Evolutionary conservation across 257 asterid species (phyloP).

Genomic region (Forsythia suspensa): DNA sequence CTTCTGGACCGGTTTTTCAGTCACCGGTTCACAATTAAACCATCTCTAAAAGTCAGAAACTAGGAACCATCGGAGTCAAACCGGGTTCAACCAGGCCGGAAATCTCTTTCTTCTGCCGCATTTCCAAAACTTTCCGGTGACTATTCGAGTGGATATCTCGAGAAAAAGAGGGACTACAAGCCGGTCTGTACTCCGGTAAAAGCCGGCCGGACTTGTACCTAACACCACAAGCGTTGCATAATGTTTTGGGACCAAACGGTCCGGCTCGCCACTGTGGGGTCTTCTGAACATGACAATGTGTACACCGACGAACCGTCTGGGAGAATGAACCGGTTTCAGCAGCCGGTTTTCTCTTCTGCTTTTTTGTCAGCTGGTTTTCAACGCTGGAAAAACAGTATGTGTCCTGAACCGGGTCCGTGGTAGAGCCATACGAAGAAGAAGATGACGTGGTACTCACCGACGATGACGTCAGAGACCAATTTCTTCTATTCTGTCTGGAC

Average conservation of each 20-base stretch:
- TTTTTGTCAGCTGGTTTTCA: conserved; percentile 36
- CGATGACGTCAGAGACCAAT: conserved; percentile 52
- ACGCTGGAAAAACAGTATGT: conserved; percentile 40
- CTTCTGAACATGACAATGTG: conserved; percentile 62
- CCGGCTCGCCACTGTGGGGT: conserved; percentile 82
- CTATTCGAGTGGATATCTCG: conserved; percentile 54
- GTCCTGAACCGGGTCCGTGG: conserved; percentile 35
- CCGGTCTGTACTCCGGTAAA: conserved; percentile 66
- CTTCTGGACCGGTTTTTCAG: not conserved
- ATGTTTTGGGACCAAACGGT: conserved; percentile 58
- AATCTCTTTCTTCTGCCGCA: conserved; percentile 57
- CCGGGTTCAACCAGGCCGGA: conserved; percentile 33
- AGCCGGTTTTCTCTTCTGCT: conserved; percentile 31
- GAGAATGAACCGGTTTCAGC: conserved; percentile 4
- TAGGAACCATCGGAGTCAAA: conserved; percentile 28
- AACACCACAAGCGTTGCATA: conserved; percentile 68
- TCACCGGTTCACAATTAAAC: not conserved
- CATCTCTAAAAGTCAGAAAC: conserved; percentile 29
- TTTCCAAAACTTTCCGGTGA: conserved; percentile 64
- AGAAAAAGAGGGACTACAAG: conserved; percentile 67
- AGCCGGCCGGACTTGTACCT: conserved; percentile 67
- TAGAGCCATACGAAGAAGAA: conserved; percentile 45
- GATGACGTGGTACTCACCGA: conserved; percentile 42
- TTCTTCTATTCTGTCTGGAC: conserved; percentile 35
- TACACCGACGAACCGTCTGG: conserved; percentile 53